These are phyloP conservation scores for Annulohypoxylon nitens DNA, from an alignment of 495 filamentous ascomycete genomes.

Conservation along the genomic window DNA sequence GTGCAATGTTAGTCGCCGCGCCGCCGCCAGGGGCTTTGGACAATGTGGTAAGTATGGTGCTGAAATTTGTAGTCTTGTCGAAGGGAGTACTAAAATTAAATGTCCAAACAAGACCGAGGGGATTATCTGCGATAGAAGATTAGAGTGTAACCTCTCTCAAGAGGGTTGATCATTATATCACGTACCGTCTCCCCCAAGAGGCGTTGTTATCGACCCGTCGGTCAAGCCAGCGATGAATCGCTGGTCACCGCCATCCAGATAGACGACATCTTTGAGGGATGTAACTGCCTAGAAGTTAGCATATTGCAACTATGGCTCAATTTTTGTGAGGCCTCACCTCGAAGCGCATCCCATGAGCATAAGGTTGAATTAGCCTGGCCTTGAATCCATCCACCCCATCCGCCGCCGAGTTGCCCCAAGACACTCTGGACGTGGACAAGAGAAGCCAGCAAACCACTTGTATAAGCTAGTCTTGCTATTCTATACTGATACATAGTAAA, in stretches of 20 bases:
- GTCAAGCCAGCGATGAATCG: slow-evolving; percentile 61
- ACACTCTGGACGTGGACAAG: slow-evolving; percentile 48
- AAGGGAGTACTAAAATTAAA: slow-evolving; percentile 73
- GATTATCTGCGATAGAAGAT: slow-evolving; percentile 55
- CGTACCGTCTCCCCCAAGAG: slow-evolving; percentile 53
- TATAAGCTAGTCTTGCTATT: slow-evolving; percentile 44
- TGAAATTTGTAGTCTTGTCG: slow-evolving; percentile 66
- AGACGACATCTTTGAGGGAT: slow-evolving; percentile 74
- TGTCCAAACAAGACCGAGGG: slow-evolving; percentile 62
- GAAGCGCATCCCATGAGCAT: slow-evolving; percentile 67
- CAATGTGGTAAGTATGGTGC: slow-evolving; percentile 60
- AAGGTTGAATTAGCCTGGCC: slow-evolving; percentile 66
- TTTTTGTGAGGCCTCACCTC: slow-evolving; percentile 58
- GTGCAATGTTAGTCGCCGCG: slow-evolving; percentile 68
- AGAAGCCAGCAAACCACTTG: slow-evolving; percentile 43
- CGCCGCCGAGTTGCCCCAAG: slow-evolving; percentile 5
- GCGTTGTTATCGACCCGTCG: slow-evolving; percentile 50
- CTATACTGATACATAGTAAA: slow-evolving; percentile 45
- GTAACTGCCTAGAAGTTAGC: slow-evolving; percentile 62
- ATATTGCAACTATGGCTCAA: not conserved
- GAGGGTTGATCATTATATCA: not conserved
- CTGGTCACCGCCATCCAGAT: slow-evolving; percentile 74
- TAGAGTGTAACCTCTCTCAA: slow-evolving; percentile 18
- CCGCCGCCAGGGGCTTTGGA: slow-evolving; percentile 58
- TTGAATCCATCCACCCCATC: slow-evolving; percentile 52